Conservation (phyloP, 768 basidiomycete species). For the Asterophora parasitica region DNA sequence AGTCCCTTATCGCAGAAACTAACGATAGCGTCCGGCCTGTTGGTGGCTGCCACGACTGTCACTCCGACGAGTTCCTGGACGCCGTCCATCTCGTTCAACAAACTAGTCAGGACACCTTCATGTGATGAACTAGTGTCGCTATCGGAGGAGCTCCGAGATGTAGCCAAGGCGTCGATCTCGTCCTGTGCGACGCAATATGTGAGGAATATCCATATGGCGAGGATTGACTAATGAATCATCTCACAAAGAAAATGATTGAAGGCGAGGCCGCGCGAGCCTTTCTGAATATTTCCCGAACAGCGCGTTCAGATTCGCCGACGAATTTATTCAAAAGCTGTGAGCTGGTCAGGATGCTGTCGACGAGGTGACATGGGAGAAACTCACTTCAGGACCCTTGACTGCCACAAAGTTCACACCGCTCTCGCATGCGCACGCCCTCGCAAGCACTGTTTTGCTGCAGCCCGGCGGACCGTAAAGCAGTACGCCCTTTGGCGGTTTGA, state of each 20-base stretch:
- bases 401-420: slow-evolving; percentile 95
- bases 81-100: slow-evolving; percentile 98
- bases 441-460: slow-evolving; percentile 94
- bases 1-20: slow-evolving; percentile 25
- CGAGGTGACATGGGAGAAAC: slow-evolving; percentile 16
- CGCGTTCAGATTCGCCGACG: slow-evolving; percentile 95
- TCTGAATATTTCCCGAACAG: slow-evolving; percentile 90
- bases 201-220: too few species aligned
- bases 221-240: slow-evolving; percentile 25
- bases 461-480: slow-evolving; percentile 94
- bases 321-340: slow-evolving; percentile 91
- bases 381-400: slow-evolving; percentile 94
- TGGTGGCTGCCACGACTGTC: slow-evolving; percentile 95
- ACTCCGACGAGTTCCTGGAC: slow-evolving; percentile 93
- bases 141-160: slow-evolving; percentile 63
- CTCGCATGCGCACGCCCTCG: slow-evolving; percentile 88
- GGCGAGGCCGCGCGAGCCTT: slow-evolving; percentile 94
- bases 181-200: slow-evolving; percentile 49
- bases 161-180: slow-evolving; percentile 92
- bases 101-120: slow-evolving; percentile 87
- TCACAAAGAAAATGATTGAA: slow-evolving; percentile 93
- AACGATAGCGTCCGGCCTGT: slow-evolving; percentile 88
- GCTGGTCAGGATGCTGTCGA: slow-evolving; percentile 3
- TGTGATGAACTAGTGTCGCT: slow-evolving; percentile 54
- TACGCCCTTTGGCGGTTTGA: slow-evolving; percentile 84